Evolutionary conservation across 345 rosid species (phyloP), one percentile per base, ranked within the genome.

Genomic region (Bruguiera parviflora): DNA sequence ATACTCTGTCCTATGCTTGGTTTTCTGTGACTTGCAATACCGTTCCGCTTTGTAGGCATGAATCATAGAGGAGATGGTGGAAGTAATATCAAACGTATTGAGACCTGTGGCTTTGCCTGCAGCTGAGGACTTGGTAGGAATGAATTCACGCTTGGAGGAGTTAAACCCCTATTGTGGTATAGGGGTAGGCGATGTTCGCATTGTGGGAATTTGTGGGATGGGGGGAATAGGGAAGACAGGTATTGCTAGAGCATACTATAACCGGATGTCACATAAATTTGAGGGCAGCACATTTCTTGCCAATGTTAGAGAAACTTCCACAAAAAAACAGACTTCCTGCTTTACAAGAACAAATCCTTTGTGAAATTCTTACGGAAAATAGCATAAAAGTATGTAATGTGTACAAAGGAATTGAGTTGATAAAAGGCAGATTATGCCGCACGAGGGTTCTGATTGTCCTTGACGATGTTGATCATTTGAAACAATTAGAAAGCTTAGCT

Each of bases 331-430:
- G 21, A 13, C 18, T 39, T 0, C 31, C 24, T 25, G 9, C 32
- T 63, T 43, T 39, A 27, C 53, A 63, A 25, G 53, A 63, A 39
- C 66, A 43, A 24, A 21, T 63, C 25, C 66, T 63, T 63, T 39
- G 53, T 13, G 66, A 63, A 63, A 24, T 63, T 22, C 53, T 43
- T 43, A 5, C 2, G 53, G 51, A 63, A 2, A 63, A 46, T 24
- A 55, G 5, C 58, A 43, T 63, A 20, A 63, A 63, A 63, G 15
- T 63, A 63, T 43, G 53, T 53, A 43, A 63, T 25, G 27, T 19
- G 58, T 53, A 53, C 13, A 8, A 21, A 21, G 58, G 28, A 53
- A 24, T 21, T 11, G 66, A 37, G 3, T 39, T 63, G 66, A 63
- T 63, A 22, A 39, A 46, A 53, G 2, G 3, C 39, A 63, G 53